phyloP scores from a whole-genome alignment of 1,284 basidiomycete species.

The Microbotryum saponariae region DNA sequence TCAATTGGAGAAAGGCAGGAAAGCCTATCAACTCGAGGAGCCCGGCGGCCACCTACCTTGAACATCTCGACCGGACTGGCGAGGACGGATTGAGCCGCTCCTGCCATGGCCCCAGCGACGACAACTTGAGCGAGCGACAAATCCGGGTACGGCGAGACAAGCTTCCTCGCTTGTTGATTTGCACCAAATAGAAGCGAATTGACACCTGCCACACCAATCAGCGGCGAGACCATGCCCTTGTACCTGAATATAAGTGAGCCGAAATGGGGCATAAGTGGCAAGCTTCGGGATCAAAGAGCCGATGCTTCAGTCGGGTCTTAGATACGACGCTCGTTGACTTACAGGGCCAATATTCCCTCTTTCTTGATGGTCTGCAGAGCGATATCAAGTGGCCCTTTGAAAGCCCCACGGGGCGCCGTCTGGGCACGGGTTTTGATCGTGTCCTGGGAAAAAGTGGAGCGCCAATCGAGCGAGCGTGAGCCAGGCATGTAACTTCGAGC shows the following conservation, averaged over 20 bases:
- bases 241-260: background rate
- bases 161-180: conserved; percentile 68
- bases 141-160: conserved; percentile 70
- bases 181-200: conserved; percentile 91
- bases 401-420: conserved; percentile 43
- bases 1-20: background rate
- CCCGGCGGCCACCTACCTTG: conserved; percentile 36
- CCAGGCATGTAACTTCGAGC: background rate
- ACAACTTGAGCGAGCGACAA: conserved; percentile 72
- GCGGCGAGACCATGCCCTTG: conserved; percentile 78
- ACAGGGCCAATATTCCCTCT: conserved; percentile 81
- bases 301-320: background rate
- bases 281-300: conserved; percentile 19
- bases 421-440: conserved; percentile 63
- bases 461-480: background rate
- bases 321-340: conserved; percentile 39
- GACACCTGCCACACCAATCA: conserved; percentile 90
- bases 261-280: background rate
- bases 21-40: background rate
- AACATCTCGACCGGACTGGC: conserved; percentile 63
- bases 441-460: conserved; percentile 50
- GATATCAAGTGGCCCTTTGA: conserved; percentile 91
- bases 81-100: conserved; percentile 76
- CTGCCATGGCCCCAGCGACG: conserved; percentile 80
- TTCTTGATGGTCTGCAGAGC: conserved; percentile 68